Evolutionary conservation across 306 rosid species (phyloP).

Genomic region (Prunus mongolica): DNA sequence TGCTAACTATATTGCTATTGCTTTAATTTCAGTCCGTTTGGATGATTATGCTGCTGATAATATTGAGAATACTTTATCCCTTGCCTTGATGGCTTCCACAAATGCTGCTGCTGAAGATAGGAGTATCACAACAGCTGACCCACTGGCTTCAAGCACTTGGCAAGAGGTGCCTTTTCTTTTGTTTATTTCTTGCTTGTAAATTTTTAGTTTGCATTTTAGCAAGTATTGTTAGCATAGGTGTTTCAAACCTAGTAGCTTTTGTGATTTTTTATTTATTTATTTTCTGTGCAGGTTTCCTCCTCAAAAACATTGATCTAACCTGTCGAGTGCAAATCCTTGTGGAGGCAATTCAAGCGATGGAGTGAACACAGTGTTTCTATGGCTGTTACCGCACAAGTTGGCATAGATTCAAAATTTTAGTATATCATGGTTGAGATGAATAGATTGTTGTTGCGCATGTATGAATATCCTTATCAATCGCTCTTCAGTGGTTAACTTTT

Average conservation of each 20-base stretch:
- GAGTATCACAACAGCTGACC: constrained; percentile 57
- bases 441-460: background rate
- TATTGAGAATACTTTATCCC: constrained; percentile 60
- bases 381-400: constrained; percentile 93
- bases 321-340: constrained; percentile 90
- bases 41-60: constrained; percentile 53
- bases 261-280: background rate
- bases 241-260: constrained; percentile 1
- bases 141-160: constrained; percentile 94
- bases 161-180: constrained; percentile 50
- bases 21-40: constrained; percentile 68
- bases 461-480: background rate
- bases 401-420: background rate
- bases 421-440: background rate
- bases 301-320: constrained; percentile 80
- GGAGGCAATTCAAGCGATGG: constrained; percentile 92
- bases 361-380: constrained; percentile 89
- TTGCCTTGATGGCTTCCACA: constrained; percentile 59
- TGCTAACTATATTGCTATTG: constrained; percentile 2
- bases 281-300: constrained; percentile 55
- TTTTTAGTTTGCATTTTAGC: background rate
- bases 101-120: constrained; percentile 41
- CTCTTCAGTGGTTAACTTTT: background rate
- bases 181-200: constrained; percentile 21
- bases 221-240: background rate